Base-by-base conservation (phyloP, 2,329 filamentous ascomycete species). In the Aplosporella prunicola region DNA sequence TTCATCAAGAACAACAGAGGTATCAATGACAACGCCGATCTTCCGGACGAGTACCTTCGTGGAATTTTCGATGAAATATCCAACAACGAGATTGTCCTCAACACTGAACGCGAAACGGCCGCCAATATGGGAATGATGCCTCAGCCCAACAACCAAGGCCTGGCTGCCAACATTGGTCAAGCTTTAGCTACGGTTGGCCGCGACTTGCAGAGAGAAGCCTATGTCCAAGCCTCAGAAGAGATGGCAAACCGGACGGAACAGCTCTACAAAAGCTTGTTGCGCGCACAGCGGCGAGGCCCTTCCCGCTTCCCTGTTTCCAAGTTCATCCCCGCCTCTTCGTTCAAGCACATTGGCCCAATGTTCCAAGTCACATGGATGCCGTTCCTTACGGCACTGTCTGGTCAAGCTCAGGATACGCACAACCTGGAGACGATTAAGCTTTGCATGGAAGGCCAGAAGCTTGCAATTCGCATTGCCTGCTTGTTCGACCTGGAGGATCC, bases 341-440 rank as follows among this genome's bases (percentile, higher is more conserved):
- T 86, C 57, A 89, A 86, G 50, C 91, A 98, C 57, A 83, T 95
- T 33, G 91, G 91, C 0, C 87, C 91, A 1, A 98, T 98, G 91
- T 96, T 98, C 54, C 88, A 94, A 51, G 87, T 94, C 16, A 93
- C 87, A 0, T 98, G 91, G 91, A 98, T 96, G 89, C 94, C 89
- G 8, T 93, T 95, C 60, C 82, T 98, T 52, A 96, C 89, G 5
- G 88, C 88, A 0, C 72, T 98, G 17, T 95, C 89, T 1, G 88
- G 84, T 34, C 84, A 93, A 48, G 88, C 91, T 57, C 91, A 96
- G 50, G 88, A 94, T 54, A 82, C 85, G 0, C 84, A 93, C 48
- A 95, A 95, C 51, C 69, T 94, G 4, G 87, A 95, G 47, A 84
- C 91, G 11, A 88, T 95, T 58, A 86, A 80, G 54, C 64, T 94